Percentiles rank a stretch among this genome's conserved stretches.
phyloP scores from a whole-genome alignment of 306 rosid species.

The Pyrus bretschneideri region DNA sequence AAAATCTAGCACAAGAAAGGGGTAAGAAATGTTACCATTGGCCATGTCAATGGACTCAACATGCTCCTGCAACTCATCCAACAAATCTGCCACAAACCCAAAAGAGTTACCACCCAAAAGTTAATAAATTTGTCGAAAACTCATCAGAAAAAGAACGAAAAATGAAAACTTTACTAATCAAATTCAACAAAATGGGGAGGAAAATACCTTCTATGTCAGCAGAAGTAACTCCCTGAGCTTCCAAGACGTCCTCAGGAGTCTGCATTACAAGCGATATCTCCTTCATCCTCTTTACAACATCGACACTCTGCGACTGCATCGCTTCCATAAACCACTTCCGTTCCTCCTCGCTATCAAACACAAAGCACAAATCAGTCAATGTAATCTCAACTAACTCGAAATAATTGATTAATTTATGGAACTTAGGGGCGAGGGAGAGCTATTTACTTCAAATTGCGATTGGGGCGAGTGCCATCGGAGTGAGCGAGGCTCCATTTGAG shows the following conservation, averaged over 20 bases:
- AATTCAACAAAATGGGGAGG: neutral
- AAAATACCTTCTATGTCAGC: slow-evolving; percentile 67
- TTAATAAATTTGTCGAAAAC: neutral
- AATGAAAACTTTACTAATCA: neutral
- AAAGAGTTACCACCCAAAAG: neutral
- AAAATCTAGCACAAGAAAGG: neutral
- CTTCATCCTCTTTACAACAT: slow-evolving; percentile 85
- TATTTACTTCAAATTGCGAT: slow-evolving; percentile 49
- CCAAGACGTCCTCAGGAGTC: slow-evolving; percentile 80
- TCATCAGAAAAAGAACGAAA: neutral
- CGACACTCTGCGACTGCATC: slow-evolving; percentile 72
- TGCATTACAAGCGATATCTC: slow-evolving; percentile 86
- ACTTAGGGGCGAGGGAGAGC: neutral
- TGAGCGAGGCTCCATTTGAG: slow-evolving; percentile 82
- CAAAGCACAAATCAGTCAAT: neutral
- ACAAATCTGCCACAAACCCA: slow-evolving; percentile 44
- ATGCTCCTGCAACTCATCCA: slow-evolving; percentile 94
- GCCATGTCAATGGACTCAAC: slow-evolving; percentile 96
- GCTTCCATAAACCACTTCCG: slow-evolving; percentile 90
- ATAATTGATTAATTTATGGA: neutral
- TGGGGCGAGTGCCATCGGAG: slow-evolving; percentile 68
- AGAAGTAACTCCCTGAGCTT: slow-evolving; percentile 70
- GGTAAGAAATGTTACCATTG: slow-evolving; percentile 48
- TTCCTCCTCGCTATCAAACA: slow-evolving; percentile 70
- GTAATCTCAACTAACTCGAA: neutral